Evolutionary conservation across 2,329 filamentous ascomycete species (phyloP), one percentile per base, ranked within the genome.

Genomic region (Paraconiothyrium sp.): DNA sequence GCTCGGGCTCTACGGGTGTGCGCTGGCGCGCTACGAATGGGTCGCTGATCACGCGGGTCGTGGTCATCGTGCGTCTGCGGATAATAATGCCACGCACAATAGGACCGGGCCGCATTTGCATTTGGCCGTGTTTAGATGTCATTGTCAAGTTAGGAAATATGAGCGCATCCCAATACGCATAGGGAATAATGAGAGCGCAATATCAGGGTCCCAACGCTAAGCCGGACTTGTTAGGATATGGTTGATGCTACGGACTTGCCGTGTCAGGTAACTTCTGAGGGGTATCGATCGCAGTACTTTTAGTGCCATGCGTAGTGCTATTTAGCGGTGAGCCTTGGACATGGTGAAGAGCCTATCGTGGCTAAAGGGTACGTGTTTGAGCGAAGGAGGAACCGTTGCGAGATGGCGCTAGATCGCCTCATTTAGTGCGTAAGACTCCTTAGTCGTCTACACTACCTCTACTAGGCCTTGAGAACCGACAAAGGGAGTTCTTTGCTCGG

Each of bases 11-110:
- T 55, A 11, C 30, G n/a, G n/a, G 32, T 51, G 24, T 63, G 58
- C 34, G 61, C 41, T 64, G 61, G 59, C 61, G 55, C 10, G n/a
- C n/a, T 56, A n/a, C 51, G 47, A 59, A 41, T 64, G 61, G 61
- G 14, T 41, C 37, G 46, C 11, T 7, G 49, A 46, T 56, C 41
- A 52, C 57, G 61, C 58, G 54, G 1, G 60, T 13, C 60, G 61
- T 49, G 58, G 50, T 64, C 61, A 64, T 64, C 55, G 58, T 59
- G 61, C 61, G 58, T 59, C 50, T 41, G 32, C 24, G 22, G 34
- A 44, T 6, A 50, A 14, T 13, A 50, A 48, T 22, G 51, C 54
- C 8, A 46, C 51, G 22, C 46, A 37, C 27, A 20, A 35, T 48
- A 49, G 24, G 48, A 22, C 14, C 54, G 57, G 34, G 5, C 22